Conservation (phyloP, 306 rosid genomes). For the Cicer cuneatum region DNA sequence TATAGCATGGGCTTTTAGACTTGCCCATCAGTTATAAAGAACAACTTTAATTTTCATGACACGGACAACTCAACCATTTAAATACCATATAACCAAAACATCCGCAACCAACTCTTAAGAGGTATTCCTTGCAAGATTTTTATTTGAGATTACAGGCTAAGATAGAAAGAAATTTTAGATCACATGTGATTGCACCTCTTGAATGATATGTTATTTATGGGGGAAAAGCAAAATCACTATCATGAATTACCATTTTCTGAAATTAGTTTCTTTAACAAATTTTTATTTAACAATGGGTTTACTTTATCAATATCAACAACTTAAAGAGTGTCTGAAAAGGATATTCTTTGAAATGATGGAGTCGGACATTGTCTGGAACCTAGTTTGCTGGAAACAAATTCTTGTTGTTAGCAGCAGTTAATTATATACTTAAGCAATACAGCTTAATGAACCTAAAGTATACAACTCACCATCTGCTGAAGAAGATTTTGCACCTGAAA, state of each 20-base stretch:
- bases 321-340: conserved; percentile 62
- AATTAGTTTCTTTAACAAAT: conserved; percentile 25
- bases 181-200: not conserved
- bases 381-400: conserved; percentile 74
- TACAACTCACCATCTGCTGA: conserved; percentile 92
- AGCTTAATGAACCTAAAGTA: conserved; percentile 32
- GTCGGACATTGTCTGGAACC: conserved; percentile 94
- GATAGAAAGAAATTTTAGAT: conserved; percentile 1
- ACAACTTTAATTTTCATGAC: not conserved
- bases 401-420: conserved; percentile 41
- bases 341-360: conserved; percentile 93
- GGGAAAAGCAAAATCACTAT: not conserved
- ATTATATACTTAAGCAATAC: conserved; percentile 33
- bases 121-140: not conserved
- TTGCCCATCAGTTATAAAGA: conserved; percentile 15
- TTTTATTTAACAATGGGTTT: not conserved
- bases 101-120: not conserved
- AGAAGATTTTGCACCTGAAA: conserved; percentile 51
- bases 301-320: not conserved
- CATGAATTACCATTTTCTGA: conserved; percentile 12
- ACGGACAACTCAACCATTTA: conserved; percentile 10
- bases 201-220: conserved; percentile 5
- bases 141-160: not conserved
- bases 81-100: conserved; percentile 30
- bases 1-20: conserved; percentile 14